Evolutionary conservation across 306 rosid genomes (phyloP), one percentile per base, ranked within the genome.

Genomic region (Argentina anserina): DNA sequence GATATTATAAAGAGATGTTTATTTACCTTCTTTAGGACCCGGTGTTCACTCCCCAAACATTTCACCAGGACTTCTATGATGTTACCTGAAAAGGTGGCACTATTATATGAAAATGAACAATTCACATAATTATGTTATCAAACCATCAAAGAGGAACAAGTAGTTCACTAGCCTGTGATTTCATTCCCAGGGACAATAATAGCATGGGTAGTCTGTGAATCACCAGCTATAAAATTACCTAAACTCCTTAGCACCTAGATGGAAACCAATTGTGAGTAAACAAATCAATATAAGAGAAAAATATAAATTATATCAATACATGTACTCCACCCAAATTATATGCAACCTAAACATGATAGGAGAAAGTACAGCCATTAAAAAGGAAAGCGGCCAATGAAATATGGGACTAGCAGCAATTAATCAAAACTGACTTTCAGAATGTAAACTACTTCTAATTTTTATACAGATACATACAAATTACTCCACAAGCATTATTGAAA

Each of bases 181-280:
- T 90, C 89, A 74, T 40, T 81, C 75, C 96, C 97, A 52, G 96
- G 97, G 49, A 85, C 75, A 41, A 91, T 88, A 75, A 86, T 80
- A 62, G 72, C 82, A 75, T 75, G 61, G 65, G 60, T 86, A 73
- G 90, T 79, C 36, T 75, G 82, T 72, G 92, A 81, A 84, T 95
- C 96, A 34, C 90, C 97, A 41, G 99, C 99, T 67, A 95, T 79
- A 39, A 95, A 90, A 84, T 95, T 91, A 20, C 99, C 97, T 79
- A 95, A 79, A 90, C 97, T 88, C 76, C 97, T 85, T 77, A 95
- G 86, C 81, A 88, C 90, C 97, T 95, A 65, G 23, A 81, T 14
- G 50, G 70, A 78, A 84, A 77, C 67, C 79, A 81, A 58, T 75
- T 62, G 71, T 87, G 70, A 61, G 6, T 18, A 31, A 76, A 73